Conservation (phyloP, 1,284 basidiomycete species). For the Microstroma glucosiphilum region DNA sequence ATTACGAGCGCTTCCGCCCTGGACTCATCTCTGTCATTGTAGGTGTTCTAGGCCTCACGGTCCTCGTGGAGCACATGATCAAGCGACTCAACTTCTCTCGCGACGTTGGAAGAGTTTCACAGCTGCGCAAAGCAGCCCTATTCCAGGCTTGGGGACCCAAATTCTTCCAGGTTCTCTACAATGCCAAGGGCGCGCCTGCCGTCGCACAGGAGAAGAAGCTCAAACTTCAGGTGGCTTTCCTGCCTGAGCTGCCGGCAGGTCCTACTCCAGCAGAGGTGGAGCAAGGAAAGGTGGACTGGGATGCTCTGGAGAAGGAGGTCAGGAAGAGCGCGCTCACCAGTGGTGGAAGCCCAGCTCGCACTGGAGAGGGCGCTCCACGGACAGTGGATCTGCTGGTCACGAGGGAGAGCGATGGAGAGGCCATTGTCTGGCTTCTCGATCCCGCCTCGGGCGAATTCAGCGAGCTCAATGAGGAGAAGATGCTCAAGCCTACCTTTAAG, state of each 20-base stretch:
- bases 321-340: slow-evolving; percentile 20
- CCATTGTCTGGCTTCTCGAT: slow-evolving; percentile 26
- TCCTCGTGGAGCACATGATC: slow-evolving; percentile 23
- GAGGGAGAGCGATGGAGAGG: slow-evolving; percentile 11
- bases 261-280: slow-evolving; percentile 14
- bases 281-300: slow-evolving; percentile 33
- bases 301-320: slow-evolving; percentile 30
- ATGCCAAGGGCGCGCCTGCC: slow-evolving; percentile 4
- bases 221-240: slow-evolving; percentile 36
- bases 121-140: slow-evolving; percentile 29
- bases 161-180: slow-evolving; percentile 24
- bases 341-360: not conserved
- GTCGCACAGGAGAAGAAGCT: slow-evolving; percentile 37
- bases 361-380: slow-evolving; percentile 13
- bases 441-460: slow-evolving; percentile 30
- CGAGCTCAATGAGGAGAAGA: slow-evolving; percentile 26
- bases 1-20: slow-evolving; percentile 42
- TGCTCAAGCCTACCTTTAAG: slow-evolving; percentile 13
- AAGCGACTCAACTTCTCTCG: slow-evolving; percentile 24
- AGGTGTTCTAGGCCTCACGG: slow-evolving; percentile 26
- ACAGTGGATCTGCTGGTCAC: slow-evolving; percentile 33
- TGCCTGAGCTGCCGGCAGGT: slow-evolving; percentile 23
- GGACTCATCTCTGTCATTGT: slow-evolving; percentile 30
- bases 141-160: slow-evolving; percentile 39
- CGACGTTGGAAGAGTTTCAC: slow-evolving; percentile 28